Evolutionary conservation across 495 filamentous ascomycete species (phyloP).

Genomic region (Lepidopterella palustris): DNA sequence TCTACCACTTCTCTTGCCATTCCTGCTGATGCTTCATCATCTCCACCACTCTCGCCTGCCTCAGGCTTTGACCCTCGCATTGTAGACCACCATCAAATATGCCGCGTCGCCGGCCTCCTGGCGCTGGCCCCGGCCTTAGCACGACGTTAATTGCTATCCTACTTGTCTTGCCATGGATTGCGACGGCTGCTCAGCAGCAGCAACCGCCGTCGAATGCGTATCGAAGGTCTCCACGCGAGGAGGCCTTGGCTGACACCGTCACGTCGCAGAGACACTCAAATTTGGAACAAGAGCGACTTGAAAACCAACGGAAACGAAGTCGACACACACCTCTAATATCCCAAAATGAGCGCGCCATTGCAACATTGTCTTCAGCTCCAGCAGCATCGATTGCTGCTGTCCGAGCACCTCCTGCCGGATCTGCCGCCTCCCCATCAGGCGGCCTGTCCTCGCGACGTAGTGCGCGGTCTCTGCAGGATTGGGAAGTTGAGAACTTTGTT

Average conservation of each 20-base stretch:
- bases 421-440: slow-evolving; percentile 50
- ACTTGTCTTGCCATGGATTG: slow-evolving; percentile 25
- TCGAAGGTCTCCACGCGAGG: slow-evolving; percentile 25
- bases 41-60: slow-evolving; percentile 13
- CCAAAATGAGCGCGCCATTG: slow-evolving; percentile 87
- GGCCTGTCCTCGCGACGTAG: slow-evolving; percentile 72
- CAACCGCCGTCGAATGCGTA: slow-evolving; percentile 28
- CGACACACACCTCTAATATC: slow-evolving; percentile 36
- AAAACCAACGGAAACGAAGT: slow-evolving; percentile 28
- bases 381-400: slow-evolving; percentile 41
- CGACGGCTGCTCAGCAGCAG: slow-evolving; percentile 38
- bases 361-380: slow-evolving; percentile 74
- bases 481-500: slow-evolving; percentile 99
- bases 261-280: slow-evolving; percentile 9
- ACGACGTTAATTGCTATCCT: slow-evolving; percentile 27
- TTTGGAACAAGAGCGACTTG: slow-evolving; percentile 9
- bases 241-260: slow-evolving; percentile 23
- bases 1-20: background rate
- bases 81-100: slow-evolving; percentile 19
- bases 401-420: slow-evolving; percentile 52
- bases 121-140: slow-evolving; percentile 37
- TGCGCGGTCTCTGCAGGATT: slow-evolving; percentile 95
- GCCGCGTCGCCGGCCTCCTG: slow-evolving; percentile 36
- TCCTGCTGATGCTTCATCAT: slow-evolving; percentile 25
- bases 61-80: slow-evolving; percentile 10